Evolutionary conservation across 106 monocot genomes (phyloP).

Genomic region (Dactylorhiza incarnata): DNA sequence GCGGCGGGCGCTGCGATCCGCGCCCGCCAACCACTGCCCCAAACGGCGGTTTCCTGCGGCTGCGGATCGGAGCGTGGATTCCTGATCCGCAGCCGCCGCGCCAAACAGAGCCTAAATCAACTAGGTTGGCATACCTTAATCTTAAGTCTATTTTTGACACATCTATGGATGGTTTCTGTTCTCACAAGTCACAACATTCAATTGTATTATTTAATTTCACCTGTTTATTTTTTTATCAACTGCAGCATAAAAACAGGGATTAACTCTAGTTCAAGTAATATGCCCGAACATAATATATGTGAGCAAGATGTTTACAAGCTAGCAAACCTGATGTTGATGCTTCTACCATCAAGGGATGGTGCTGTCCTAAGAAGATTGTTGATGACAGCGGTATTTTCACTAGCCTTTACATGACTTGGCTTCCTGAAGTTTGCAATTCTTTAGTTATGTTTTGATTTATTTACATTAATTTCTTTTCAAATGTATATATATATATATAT

Average conservation of each 20-base stretch:
- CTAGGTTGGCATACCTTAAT: not conserved
- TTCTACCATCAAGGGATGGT: conserved; percentile 70
- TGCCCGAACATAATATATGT: not conserved
- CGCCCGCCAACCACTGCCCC: no score
- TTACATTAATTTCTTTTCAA: not conserved
- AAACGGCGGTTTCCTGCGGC: no score
- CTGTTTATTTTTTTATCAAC: not conserved
- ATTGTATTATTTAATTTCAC: not conserved
- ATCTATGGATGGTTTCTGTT: not conserved
- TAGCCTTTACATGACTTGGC: not conserved
- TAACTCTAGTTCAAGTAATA: not conserved
- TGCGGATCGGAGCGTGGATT: no score
- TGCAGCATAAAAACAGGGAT: conserved; percentile 21
- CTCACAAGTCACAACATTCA: not conserved
- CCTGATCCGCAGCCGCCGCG: no score
- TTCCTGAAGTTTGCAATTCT: not conserved
- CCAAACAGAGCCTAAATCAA: no score
- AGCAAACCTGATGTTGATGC: conserved; percentile 35
- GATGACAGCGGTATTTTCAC: conserved; percentile 52
- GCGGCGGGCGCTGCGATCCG: no score
- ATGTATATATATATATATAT: not conserved
- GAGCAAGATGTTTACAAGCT: conserved; percentile 18
- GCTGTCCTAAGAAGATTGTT: conserved; percentile 72
- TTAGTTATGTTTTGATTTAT: not conserved
- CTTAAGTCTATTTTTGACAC: not conserved